Evolutionary conservation across 2,329 filamentous ascomycete genomes (phyloP).

Genomic region (Diaporthe amygdali): DNA sequence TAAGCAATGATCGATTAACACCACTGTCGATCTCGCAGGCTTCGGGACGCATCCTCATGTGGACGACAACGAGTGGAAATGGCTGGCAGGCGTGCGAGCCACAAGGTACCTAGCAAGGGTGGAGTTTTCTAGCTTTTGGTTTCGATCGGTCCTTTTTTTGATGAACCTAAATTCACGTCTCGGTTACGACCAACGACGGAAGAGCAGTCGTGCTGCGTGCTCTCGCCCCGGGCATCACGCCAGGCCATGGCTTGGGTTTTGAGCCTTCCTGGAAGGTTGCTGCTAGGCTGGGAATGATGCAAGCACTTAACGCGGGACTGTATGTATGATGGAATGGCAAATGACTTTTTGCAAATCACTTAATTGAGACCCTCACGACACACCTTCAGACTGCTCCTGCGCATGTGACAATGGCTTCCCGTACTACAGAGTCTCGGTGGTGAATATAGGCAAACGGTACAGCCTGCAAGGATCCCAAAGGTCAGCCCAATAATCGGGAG

Average conservation of each 20-base stretch:
- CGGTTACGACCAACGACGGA: conserved; percentile 34
- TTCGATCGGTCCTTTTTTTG: conserved; percentile 23
- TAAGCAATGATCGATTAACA: conserved; percentile 13
- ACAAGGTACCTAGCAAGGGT: conserved; percentile 14
- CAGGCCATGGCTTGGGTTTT: conserved; percentile 34
- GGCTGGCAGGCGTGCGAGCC: conserved; percentile 11
- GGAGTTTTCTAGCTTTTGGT: conserved; percentile 20
- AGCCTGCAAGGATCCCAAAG: no score
- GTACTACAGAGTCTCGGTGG: not conserved
- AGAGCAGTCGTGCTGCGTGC: conserved; percentile 36
- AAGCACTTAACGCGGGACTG: conserved; percentile 30
- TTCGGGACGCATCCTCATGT: conserved; percentile 3
- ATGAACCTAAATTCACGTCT: conserved; percentile 20
- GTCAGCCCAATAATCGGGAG: no score
- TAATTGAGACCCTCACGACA: conserved; percentile 45
- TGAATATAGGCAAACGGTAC: no score
- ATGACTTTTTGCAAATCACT: conserved; percentile 46
- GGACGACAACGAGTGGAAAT: not conserved
- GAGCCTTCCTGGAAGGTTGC: conserved; percentile 25
- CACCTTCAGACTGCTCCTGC: not conserved
- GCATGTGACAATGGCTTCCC: not conserved
- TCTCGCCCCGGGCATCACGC: conserved; percentile 37
- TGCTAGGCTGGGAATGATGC: conserved; percentile 31
- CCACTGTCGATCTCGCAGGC: conserved; percentile 8
- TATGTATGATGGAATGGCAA: conserved; percentile 52